Conservation (phyloP, 257 asterid genomes). For the Jaltomata sinuosa region DNA sequence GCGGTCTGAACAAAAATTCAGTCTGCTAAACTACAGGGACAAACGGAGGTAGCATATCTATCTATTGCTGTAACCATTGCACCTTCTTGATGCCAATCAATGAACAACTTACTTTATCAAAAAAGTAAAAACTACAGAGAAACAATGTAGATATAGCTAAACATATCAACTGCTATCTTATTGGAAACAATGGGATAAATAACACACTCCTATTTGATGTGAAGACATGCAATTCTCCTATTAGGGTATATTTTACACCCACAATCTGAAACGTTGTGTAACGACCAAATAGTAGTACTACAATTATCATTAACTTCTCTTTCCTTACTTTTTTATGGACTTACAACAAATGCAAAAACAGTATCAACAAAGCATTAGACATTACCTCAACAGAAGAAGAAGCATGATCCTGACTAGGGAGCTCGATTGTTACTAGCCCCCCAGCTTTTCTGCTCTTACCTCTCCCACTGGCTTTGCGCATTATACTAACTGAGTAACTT, state of each 20-base stretch:
- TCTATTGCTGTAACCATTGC: background rate
- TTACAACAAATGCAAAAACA: background rate
- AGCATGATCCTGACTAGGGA: slow-evolving; percentile 50
- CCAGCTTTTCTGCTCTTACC: slow-evolving; percentile 98
- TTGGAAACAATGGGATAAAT: background rate
- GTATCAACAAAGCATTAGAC: slow-evolving; percentile 2
- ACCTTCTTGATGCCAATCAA: background rate
- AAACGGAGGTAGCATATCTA: background rate
- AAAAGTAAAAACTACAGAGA: background rate
- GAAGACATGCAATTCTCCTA: background rate
- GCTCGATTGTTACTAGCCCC: slow-evolving; percentile 73
- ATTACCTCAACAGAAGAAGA: slow-evolving; percentile 62
- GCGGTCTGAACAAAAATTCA: background rate
- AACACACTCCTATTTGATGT: background rate
- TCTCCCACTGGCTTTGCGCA: slow-evolving; percentile 94
- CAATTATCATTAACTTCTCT: background rate
- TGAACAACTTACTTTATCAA: background rate
- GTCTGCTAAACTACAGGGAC: background rate
- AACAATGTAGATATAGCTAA: background rate
- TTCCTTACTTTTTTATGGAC: background rate
- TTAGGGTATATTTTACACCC: background rate
- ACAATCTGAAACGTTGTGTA: background rate
- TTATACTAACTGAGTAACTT: slow-evolving; percentile 61
- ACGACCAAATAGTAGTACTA: background rate
- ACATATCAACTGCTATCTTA: background rate